phyloP scores from a whole-genome alignment of 345 rosid genomes.

The Firmiana major region DNA sequence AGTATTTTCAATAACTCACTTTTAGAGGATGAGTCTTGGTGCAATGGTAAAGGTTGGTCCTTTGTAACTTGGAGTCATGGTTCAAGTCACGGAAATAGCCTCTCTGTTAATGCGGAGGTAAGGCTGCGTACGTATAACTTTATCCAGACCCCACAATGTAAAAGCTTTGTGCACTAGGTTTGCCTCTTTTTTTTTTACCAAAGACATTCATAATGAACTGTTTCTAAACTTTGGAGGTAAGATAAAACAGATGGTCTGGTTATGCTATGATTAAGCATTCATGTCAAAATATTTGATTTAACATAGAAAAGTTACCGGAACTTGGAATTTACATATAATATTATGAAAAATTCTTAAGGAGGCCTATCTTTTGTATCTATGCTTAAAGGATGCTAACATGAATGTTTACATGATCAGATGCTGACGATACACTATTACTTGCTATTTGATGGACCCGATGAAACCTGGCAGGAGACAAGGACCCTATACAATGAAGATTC shows the following conservation, averaged over 20 bases:
- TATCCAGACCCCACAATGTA: too few relatives aligned
- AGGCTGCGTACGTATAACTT: too few relatives aligned
- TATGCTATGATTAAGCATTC: not conserved
- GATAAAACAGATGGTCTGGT: not conserved
- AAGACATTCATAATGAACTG: not conserved
- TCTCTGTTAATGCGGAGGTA: too few relatives aligned
- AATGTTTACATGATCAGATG: constrained; percentile 50
- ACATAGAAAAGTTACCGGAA: not conserved
- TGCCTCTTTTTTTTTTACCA: too few relatives aligned
- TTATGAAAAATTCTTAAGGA: not conserved
- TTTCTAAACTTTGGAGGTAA: not conserved
- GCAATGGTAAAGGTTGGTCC: too few relatives aligned
- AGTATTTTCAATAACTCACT: not conserved
- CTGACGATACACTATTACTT: constrained; percentile 87
- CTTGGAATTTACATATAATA: not conserved
- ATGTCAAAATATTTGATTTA: not conserved
- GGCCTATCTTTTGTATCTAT: not conserved
- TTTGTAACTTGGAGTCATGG: too few relatives aligned
- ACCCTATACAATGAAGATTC: constrained; percentile 67
- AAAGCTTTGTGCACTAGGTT: too few relatives aligned
- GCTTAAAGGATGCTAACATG: not conserved
- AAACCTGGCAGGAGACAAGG: constrained; percentile 67
- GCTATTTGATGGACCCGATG: constrained; percentile 86
- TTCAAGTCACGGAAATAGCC: too few relatives aligned
- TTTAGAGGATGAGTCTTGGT: too few relatives aligned